Percentiles rank a stretch among this genome's conserved stretches.
phyloP scores from a whole-genome alignment of 2,329 filamentous ascomycete species.

The Neofusicoccum ribis region DNA sequence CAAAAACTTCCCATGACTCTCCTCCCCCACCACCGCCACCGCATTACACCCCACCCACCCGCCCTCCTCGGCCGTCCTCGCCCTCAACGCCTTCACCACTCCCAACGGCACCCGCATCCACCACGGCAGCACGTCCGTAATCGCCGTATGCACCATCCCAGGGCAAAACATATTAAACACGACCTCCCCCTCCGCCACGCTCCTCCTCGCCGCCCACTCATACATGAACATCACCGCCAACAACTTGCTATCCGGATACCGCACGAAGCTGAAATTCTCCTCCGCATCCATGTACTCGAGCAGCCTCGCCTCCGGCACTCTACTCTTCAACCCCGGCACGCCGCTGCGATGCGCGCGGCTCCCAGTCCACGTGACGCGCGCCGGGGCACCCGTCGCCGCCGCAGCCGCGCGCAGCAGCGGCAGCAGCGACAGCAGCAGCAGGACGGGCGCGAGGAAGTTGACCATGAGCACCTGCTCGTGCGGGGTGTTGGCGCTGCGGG shows the following conservation, averaged over 20 bases:
- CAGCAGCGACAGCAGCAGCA: not conserved
- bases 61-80: not conserved
- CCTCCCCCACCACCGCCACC: not conserved
- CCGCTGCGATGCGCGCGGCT: not conserved
- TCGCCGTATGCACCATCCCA: not conserved
- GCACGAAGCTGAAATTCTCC: not conserved
- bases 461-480: not conserved
- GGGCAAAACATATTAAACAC: not conserved
- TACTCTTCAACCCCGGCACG: not conserved
- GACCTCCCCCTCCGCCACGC: not conserved
- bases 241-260: constrained; percentile 3
- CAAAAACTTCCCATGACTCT: not conserved
- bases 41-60: not conserved
- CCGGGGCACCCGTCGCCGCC: too few relatives aligned
- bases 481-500: not conserved
- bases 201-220: not conserved
- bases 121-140: constrained; percentile 1
- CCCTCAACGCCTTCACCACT: not conserved
- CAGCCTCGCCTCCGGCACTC: not conserved
- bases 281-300: not conserved
- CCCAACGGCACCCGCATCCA: not conserved
- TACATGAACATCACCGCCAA: not conserved
- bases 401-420: not conserved
- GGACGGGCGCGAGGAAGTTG: not conserved
- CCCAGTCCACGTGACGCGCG: not conserved